These are phyloP conservation scores for Ambrosia hybrid DNA, from an alignment of 140 eudicot species.

Conservation along the genomic window DNA sequence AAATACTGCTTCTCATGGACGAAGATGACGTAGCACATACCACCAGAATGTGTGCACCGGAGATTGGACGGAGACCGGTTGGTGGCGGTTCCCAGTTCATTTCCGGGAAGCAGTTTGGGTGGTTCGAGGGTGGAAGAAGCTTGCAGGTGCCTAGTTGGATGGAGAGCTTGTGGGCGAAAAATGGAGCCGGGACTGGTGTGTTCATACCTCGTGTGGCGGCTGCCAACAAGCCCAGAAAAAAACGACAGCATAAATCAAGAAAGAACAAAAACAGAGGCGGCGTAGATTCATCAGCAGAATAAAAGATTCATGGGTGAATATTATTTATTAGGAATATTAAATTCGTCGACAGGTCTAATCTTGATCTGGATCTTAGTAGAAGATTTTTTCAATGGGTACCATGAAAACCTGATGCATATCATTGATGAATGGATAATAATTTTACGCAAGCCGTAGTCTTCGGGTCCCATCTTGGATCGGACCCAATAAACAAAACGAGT, in stretches of 20 bases:
- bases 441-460: slow-evolving; percentile 1
- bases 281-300: slow-evolving; percentile 21
- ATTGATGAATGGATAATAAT: slow-evolving; percentile 4
- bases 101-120: slow-evolving; percentile 22
- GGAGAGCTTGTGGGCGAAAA: slow-evolving; percentile 39
- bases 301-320: slow-evolving; percentile 34
- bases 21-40: slow-evolving; percentile 26
- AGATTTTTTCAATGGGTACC: neutral
- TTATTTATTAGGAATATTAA: neutral
- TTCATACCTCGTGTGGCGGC: slow-evolving; percentile 39
- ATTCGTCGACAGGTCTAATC: neutral
- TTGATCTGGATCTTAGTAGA: slow-evolving; percentile 12
- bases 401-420: slow-evolving; percentile 19
- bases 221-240: slow-evolving; percentile 24
- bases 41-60: neutral
- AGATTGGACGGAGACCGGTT: slow-evolving; percentile 13
- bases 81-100: neutral
- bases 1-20: slow-evolving; percentile 31
- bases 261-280: slow-evolving; percentile 29
- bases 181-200: slow-evolving; percentile 40
- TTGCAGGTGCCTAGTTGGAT: slow-evolving; percentile 33
- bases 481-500: slow-evolving; percentile 12
- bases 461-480: slow-evolving; percentile 33
- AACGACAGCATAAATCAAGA: slow-evolving; percentile 30
- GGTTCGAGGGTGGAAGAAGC: slow-evolving; percentile 32